Percentiles rank a stretch among this genome's conserved stretches.
phyloP scores from a whole-genome alignment of 2,329 filamentous ascomycete species.

The Emergomyces africanus region DNA sequence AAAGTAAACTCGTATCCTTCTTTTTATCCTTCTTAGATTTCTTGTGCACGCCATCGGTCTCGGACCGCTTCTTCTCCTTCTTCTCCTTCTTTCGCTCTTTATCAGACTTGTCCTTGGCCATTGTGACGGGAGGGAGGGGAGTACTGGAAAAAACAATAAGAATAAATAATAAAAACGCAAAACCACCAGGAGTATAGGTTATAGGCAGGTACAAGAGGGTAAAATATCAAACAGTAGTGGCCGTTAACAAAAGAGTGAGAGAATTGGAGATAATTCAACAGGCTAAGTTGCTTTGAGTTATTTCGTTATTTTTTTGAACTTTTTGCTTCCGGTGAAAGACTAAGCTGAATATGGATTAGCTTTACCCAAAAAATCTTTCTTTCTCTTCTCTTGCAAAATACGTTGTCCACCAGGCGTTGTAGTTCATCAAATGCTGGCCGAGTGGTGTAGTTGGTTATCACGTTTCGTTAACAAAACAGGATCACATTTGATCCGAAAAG shows the following conservation, averaged over 20 bases:
- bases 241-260: not conserved
- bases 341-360: not conserved
- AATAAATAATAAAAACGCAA: no score
- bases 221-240: not conserved
- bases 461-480: constrained; percentile 3
- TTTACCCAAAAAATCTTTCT: no score
- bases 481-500: constrained; percentile 5
- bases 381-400: not conserved
- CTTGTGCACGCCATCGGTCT: constrained; percentile 35
- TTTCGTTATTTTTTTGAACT: not conserved
- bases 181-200: not conserved
- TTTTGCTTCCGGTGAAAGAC: not conserved
- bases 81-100: constrained; percentile 32
- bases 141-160: not conserved
- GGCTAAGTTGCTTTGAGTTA: not conserved
- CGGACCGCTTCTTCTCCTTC: constrained; percentile 30
- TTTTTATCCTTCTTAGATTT: constrained; percentile 37
- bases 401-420: no score
- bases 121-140: constrained; percentile 19
- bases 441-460: constrained; percentile 2
- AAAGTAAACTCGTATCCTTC: constrained; percentile 28
- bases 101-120: constrained; percentile 35
- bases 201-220: not conserved
- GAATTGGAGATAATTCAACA: not conserved
- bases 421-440: not conserved